Conservation (phyloP, 257 asterid genomes). For the Voacanga thouarsii region DNA sequence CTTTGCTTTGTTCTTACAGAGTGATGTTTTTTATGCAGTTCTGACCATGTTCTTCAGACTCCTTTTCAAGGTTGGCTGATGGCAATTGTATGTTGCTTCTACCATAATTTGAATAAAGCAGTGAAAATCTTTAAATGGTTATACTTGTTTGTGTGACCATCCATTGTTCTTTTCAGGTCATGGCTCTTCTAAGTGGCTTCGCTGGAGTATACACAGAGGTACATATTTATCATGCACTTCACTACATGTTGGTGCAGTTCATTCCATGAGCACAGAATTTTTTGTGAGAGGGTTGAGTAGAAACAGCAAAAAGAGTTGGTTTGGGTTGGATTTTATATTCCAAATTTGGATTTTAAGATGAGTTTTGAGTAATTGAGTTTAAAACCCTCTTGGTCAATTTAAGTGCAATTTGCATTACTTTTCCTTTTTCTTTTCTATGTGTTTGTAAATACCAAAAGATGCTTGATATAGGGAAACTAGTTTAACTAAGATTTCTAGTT, state of each 20-base stretch:
- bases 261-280: neutral
- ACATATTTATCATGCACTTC: neutral
- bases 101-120: conserved; percentile 8
- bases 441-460: neutral
- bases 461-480: neutral
- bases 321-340: neutral
- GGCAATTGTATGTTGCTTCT: conserved; percentile 87
- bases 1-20: conserved; percentile 18
- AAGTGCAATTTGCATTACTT: neutral
- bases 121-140: conserved; percentile 16
- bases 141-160: conserved; percentile 11
- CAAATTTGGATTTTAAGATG: neutral
- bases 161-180: conserved; percentile 50
- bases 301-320: neutral
- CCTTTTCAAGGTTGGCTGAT: conserved; percentile 96
- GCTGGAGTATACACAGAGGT: conserved; percentile 99
- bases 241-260: conserved; percentile 1
- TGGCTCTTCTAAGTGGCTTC: conserved; percentile 99
- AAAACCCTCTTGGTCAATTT: neutral
- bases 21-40: conserved; percentile 52
- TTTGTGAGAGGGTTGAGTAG: neutral
- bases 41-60: conserved; percentile 88
- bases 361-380: neutral
- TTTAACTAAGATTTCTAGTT: neutral
- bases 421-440: neutral